Conservation (phyloP, 768 basidiomycete species). For the Leccinellum albellum region DNA sequence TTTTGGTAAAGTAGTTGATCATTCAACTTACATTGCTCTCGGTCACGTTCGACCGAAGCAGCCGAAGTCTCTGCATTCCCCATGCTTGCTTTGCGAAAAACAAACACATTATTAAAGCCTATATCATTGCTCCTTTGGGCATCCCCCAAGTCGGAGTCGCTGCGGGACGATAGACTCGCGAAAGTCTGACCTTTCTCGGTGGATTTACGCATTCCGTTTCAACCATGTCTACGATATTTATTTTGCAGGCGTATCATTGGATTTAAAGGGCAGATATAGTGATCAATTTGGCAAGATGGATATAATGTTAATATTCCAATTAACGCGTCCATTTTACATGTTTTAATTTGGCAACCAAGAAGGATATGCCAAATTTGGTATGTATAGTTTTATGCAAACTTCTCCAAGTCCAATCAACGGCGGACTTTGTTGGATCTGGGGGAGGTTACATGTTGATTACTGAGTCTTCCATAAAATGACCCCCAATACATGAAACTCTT, state of each 20-base stretch:
- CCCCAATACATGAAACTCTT: neutral
- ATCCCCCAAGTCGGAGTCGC: neutral
- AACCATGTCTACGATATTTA: neutral
- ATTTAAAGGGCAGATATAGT: neutral
- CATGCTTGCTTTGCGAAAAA: neutral
- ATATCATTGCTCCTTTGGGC: neutral
- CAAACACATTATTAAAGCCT: too few relatives aligned
- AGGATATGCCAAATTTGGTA: constrained; percentile 26
- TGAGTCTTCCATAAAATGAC: neutral
- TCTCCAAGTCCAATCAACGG: neutral
- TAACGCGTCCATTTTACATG: neutral
- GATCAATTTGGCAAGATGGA: neutral
- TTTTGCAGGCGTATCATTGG: neutral
- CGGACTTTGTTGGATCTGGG: neutral
- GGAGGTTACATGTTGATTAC: neutral
- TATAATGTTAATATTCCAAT: neutral
- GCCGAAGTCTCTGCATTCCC: neutral
- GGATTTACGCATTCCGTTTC: neutral
- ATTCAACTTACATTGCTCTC: constrained; percentile 14
- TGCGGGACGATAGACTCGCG: neutral
- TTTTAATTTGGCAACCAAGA: neutral
- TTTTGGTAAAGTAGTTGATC: constrained; percentile 33
- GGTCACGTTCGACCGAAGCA: constrained; percentile 13
- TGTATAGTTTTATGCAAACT: constrained; percentile 17
- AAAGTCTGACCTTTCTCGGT: neutral